phyloP scores from a whole-genome alignment of 306 rosid genomes.

The Purshia tridentata region DNA sequence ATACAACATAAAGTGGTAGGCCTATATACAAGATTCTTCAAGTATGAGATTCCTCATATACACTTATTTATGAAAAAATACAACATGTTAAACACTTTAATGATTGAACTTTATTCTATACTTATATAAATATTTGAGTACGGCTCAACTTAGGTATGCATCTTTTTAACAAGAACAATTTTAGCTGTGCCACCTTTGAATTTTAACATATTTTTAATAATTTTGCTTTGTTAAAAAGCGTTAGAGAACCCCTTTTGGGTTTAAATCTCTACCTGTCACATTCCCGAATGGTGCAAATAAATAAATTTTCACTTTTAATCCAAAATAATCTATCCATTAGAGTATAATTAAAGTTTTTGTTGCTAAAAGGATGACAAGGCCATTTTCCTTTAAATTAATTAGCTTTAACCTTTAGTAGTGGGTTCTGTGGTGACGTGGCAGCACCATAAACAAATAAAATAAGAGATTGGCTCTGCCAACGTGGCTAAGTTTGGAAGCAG shows the following conservation, averaged over 20 bases:
- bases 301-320: neutral
- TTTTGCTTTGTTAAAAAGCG: neutral
- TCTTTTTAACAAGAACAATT: conserved; percentile 4
- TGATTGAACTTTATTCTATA: neutral
- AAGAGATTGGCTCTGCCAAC: neutral
- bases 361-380: conserved; percentile 1
- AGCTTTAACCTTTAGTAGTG: neutral
- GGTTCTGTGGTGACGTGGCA: neutral
- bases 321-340: conserved; percentile 1
- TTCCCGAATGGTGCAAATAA: neutral
- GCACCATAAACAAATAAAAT: neutral
- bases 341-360: conserved; percentile 1
- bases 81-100: neutral
- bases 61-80: too few species aligned
- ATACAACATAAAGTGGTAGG: too few species aligned
- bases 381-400: neutral
- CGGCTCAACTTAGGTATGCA: too few species aligned
- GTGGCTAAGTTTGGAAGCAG: conserved; percentile 19
- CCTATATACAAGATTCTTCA: too few species aligned
- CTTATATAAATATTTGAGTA: too few species aligned
- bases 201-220: neutral
- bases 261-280: neutral
- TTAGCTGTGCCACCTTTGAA: neutral
- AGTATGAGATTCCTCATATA: too few species aligned
- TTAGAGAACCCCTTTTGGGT: neutral